Base-by-base conservation (phyloP, 2,329 filamentous ascomycete species). In the Colletotrichum somersetense region DNA sequence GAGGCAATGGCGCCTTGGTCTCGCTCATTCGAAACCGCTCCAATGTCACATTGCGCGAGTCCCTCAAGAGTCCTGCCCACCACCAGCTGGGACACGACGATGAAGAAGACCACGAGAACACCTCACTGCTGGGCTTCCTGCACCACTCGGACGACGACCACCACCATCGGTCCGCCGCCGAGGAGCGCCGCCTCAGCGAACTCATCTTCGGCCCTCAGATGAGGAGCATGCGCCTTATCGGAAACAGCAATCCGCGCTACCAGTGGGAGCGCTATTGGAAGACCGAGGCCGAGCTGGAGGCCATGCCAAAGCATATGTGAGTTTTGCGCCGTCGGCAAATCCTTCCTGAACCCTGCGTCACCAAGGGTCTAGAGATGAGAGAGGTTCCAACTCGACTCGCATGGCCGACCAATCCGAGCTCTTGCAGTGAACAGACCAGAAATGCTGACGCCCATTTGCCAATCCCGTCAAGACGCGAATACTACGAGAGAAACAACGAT, bases 181-280 rank as follows among this genome's bases (percentile, higher is more conserved):
- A 91, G 65, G 89, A 91, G 80, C 87, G 87, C 42, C 88, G 89
- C 30, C 80, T 91, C 62, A 89, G 83, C 70, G 85, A 86, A 73
- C 83, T 92, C 71, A 87, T 92, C 65, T 86, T 88, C 77, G 89
- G 88, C n/a, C 91, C 92, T 3, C 90, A 93, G 80, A 92, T 95
- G 87, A 88, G 93, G 74, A 95, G 92, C 78, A 93, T 95, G 88
- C 89, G 94, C 66, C 86, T 98, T 77, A 97, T 98, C 80, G 96
- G 96, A 53, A 93, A 93, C 77, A 94, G 89, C 75, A 98, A 96
- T 80, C 93, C 94, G 23, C 86, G 93, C 73, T 97, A 97, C 82
- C 89, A 89, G 74, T 98, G 95, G 92, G 92, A 95, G 79, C 88
- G 88, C 73, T 98, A 97, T 80, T 97, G 93, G 89, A 97, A 93